phyloP scores from a whole-genome alignment of 2,329 filamentous ascomycete genomes.

The Epichloe coenophiala region DNA sequence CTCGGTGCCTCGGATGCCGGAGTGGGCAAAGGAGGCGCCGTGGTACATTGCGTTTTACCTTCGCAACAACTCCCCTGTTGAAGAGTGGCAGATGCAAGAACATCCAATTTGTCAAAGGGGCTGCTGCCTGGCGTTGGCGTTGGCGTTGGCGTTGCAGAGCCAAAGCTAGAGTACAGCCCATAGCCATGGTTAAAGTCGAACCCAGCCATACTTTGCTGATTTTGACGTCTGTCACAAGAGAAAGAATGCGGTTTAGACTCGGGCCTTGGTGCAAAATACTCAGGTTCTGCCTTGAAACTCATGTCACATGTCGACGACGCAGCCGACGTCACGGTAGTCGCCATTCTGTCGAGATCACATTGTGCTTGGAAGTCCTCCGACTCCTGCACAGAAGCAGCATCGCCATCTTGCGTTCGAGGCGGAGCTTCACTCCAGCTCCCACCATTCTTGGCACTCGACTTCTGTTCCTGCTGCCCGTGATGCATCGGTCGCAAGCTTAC shows the following conservation, averaged over 20 bases:
- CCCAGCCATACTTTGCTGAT: not conserved
- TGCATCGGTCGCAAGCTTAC: slow-evolving; percentile 5
- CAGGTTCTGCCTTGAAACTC: not conserved
- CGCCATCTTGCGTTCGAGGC: not conserved
- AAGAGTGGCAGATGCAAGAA: slow-evolving; percentile 24
- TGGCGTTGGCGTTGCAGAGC: not conserved
- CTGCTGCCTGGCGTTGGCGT: slow-evolving; percentile 4
- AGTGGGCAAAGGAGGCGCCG: slow-evolving; percentile 8
- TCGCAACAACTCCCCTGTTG: slow-evolving; percentile 14
- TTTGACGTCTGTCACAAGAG: not conserved
- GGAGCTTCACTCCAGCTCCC: not conserved
- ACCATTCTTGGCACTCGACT: not conserved
- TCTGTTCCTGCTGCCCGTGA: slow-evolving; percentile 1
- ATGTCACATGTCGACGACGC: not conserved
- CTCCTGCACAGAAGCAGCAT: not conserved
- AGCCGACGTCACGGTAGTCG: not conserved
- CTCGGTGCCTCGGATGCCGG: slow-evolving; percentile 12
- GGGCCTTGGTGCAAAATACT: not conserved
- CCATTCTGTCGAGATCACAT: not conserved
- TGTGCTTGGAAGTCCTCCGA: not conserved
- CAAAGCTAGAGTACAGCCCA: not conserved
- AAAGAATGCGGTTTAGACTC: not conserved
- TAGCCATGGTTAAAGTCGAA: not conserved
- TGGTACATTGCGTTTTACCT: slow-evolving; percentile 11
- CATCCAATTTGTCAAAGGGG: slow-evolving; percentile 23